Percentiles rank a stretch among this genome's conserved stretches.
These are phyloP conservation scores for Aspergillus nanangensis DNA, from an alignment of 495 filamentous ascomycete species.

Conservation along the genomic window DNA sequence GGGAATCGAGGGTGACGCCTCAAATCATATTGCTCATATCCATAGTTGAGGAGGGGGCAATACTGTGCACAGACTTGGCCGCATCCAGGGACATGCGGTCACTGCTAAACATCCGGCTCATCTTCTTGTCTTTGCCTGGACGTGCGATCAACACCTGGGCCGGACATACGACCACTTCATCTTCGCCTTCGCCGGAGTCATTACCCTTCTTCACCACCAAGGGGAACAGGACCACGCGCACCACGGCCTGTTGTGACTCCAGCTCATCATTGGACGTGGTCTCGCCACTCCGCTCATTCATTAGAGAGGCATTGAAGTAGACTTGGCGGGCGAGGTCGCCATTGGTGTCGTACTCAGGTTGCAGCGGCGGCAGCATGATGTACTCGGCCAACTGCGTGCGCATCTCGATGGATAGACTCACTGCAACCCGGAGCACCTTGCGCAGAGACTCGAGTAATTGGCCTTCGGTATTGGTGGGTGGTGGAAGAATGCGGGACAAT, in stretches of 20 bases:
- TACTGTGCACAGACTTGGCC: slow-evolving; percentile 38
- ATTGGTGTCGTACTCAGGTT: slow-evolving; percentile 89
- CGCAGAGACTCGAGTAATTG: slow-evolving; percentile 76
- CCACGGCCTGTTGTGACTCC: slow-evolving; percentile 67
- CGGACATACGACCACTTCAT: slow-evolving; percentile 88
- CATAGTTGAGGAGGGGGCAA: slow-evolving; percentile 40
- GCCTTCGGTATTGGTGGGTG: slow-evolving; percentile 66
- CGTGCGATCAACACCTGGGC: slow-evolving; percentile 80
- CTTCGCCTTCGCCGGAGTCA: slow-evolving; percentile 75
- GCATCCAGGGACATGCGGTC: slow-evolving; percentile 43
- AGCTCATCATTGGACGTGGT: slow-evolving; percentile 68
- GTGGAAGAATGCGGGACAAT: slow-evolving; percentile 74
- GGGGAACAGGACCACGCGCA: slow-evolving; percentile 89
- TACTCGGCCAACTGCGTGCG: slow-evolving; percentile 92
- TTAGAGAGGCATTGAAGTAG: slow-evolving; percentile 79
- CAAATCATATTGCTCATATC: slow-evolving; percentile 50
- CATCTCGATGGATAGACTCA: slow-evolving; percentile 91
- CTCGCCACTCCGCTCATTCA: slow-evolving; percentile 84
- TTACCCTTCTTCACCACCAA: slow-evolving; percentile 92
- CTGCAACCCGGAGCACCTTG: slow-evolving; percentile 77
- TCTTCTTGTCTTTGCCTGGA: slow-evolving; percentile 39
- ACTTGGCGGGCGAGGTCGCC: slow-evolving; percentile 82
- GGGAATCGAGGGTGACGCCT: slow-evolving; percentile 38
- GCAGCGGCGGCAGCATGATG: slow-evolving; percentile 94
- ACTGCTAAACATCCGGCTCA: slow-evolving; percentile 36